Evolutionary conservation across 1,139 yeast species (phyloP).

Genomic region (Saccharomyces hybrid): DNA sequence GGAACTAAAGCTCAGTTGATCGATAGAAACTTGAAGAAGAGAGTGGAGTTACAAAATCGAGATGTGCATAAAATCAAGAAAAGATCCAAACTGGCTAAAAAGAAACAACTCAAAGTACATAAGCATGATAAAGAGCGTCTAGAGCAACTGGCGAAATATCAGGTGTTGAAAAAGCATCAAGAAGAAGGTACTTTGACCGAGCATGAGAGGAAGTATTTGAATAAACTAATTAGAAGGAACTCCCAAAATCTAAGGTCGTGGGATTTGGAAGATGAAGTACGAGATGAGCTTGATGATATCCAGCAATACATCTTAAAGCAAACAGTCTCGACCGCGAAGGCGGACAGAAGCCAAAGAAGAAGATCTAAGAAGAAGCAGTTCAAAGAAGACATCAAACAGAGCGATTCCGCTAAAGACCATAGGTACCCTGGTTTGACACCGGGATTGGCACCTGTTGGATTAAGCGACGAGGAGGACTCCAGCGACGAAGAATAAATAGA

Average conservation of each 20-base stretch:
- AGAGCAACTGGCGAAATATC: conserved; percentile 46
- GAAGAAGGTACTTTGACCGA: conserved; percentile 34
- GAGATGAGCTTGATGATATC: conserved; percentile 40
- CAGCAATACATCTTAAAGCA: conserved; percentile 36
- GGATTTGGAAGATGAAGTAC: conserved; percentile 40
- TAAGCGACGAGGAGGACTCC: conserved; percentile 39
- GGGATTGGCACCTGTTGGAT: conserved; percentile 84
- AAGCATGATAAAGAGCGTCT: conserved; percentile 34
- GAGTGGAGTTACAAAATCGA: conserved; percentile 31
- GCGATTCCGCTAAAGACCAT: conserved; percentile 19
- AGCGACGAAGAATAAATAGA: conserved; percentile 21
- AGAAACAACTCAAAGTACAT: conserved; percentile 26
- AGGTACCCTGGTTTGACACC: conserved; percentile 73
- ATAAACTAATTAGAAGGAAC: conserved; percentile 44
- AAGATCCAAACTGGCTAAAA: not conserved
- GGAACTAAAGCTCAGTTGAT: conserved; percentile 36
- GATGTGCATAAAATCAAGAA: conserved; percentile 34
- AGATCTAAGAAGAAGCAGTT: conserved; percentile 21
- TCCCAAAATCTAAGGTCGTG: conserved; percentile 40
- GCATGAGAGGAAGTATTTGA: conserved; percentile 43
- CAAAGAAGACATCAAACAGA: conserved; percentile 17
- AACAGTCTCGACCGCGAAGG: conserved; percentile 14
- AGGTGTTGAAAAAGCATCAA: conserved; percentile 41
- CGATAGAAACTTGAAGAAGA: conserved; percentile 32
- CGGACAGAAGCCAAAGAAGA: conserved; percentile 24